Conservation (phyloP, 108 stramenopile species). For the Thalassiosira profunda region DNA sequence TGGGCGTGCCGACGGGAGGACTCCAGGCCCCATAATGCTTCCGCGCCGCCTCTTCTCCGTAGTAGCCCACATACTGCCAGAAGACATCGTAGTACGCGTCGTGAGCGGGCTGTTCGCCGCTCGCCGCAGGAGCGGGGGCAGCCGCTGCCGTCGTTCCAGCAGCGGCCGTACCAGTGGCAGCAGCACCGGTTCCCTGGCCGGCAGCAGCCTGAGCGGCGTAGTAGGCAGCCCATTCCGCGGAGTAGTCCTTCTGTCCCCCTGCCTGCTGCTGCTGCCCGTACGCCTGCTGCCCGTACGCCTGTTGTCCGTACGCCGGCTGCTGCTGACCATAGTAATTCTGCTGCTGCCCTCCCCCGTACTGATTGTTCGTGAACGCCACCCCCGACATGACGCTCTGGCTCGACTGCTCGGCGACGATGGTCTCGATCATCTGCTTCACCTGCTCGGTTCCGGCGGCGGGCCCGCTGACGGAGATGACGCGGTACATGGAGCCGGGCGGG, state of each 20-base stretch:
- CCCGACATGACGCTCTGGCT: constrained; percentile 82
- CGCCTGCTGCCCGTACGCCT: constrained; percentile 45
- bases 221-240: constrained; percentile 77
- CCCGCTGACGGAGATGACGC: constrained; percentile 83
- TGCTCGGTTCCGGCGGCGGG: constrained; percentile 69
- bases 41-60: constrained; percentile 88
- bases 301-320: constrained; percentile 21
- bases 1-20: constrained; percentile 88
- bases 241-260: constrained; percentile 56
- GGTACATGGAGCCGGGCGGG: constrained; percentile 73
- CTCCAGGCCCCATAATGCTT: constrained; percentile 91
- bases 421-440: constrained; percentile 78
- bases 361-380: constrained; percentile 41
- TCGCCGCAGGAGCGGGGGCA: constrained; percentile 27
- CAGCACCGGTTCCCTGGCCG: constrained; percentile 20
- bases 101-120: constrained; percentile 45
- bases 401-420: constrained; percentile 82
- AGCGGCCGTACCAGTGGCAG: constrained; percentile 32
- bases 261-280: constrained; percentile 18
- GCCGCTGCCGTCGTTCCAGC: constrained; percentile 30
- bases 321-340: constrained; percentile 47
- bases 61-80: constrained; percentile 85
- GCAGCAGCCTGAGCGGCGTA: constrained; percentile 70
- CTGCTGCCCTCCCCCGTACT: constrained; percentile 59
- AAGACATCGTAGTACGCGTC: constrained; percentile 93